Conservation (phyloP, 192 early-diverging fungal genomes). For the Coemansia aciculifera region DNA sequence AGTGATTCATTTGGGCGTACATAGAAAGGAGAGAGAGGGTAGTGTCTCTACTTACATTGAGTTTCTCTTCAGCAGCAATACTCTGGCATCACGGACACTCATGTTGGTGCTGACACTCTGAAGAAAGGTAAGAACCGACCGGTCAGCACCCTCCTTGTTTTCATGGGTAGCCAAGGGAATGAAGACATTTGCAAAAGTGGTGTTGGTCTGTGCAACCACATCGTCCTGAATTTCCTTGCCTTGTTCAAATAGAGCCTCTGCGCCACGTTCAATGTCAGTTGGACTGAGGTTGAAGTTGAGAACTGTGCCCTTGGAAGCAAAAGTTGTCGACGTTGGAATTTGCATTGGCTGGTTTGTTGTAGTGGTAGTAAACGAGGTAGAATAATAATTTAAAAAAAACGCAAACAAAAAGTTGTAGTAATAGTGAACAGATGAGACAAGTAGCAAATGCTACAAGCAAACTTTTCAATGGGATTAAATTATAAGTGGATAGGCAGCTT, state of each 20-base stretch:
- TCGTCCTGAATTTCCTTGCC: conserved; percentile 30
- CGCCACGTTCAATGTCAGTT: not conserved
- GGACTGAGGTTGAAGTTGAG: not conserved
- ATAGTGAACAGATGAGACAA: not conserved
- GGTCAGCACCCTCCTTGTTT: conserved; percentile 25
- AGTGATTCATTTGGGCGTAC: not conserved
- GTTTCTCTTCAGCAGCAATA: conserved; percentile 59
- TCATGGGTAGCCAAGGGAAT: conserved; percentile 34
- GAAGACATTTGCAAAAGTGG: conserved; percentile 44
- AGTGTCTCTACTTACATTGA: conserved; percentile 5
- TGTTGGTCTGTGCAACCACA: conserved; percentile 24
- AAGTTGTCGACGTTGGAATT: not conserved
- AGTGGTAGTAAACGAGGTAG: not conserved
- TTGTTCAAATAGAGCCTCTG: conserved; percentile 12
- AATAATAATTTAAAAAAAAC: not conserved
- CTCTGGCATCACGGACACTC: conserved; percentile 66
- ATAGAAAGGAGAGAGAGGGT: not conserved
- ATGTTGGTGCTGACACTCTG: conserved; percentile 58
- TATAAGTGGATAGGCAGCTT: not conserved
- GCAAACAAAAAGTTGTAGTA: not conserved
- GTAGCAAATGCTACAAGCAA: not conserved
- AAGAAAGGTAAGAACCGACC: conserved; percentile 27
- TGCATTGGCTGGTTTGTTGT: not conserved
- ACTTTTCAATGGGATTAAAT: too few relatives aligned
- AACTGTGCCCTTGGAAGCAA: not conserved